A percentile compares a stretch with the other conserved stretches of the same genome.
phyloP scores from a whole-genome alignment of 169 alveolate species.

The Sarcocystis neurona region DNA sequence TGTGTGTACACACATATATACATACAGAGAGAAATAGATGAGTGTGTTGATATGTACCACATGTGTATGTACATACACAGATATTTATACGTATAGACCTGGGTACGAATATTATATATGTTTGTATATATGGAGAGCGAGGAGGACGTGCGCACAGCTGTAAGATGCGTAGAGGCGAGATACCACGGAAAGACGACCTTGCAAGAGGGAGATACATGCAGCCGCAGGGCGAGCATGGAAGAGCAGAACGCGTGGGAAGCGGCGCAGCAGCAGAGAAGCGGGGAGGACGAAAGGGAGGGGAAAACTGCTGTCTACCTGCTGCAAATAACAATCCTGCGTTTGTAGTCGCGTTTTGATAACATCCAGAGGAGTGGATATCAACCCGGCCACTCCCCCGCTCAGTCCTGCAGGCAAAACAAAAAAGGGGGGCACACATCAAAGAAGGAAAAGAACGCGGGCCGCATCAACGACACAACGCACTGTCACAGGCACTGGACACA shows the following conservation, averaged over 20 bases:
- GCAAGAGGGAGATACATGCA: neutral
- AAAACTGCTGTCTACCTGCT: neutral
- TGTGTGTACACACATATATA: too few species aligned
- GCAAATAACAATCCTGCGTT: conserved; percentile 83
- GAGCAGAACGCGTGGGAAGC: neutral
- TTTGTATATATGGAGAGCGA: neutral
- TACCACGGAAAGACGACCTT: too few species aligned
- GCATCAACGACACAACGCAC: too few species aligned
- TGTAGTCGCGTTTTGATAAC: conserved; percentile 95
- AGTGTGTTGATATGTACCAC: too few species aligned
- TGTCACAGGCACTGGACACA: too few species aligned
- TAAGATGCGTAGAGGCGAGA: neutral
- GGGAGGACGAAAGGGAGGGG: neutral
- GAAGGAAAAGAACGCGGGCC: too few species aligned
- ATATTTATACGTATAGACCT: too few species aligned
- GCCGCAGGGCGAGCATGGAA: neutral
- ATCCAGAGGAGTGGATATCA: conserved; percentile 94
- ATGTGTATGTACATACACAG: too few species aligned
- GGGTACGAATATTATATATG: too few species aligned
- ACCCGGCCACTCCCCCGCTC: conserved; percentile 96
- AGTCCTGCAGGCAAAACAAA: conserved; percentile 90
- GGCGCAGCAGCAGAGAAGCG: neutral
- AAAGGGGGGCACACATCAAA: too few species aligned
- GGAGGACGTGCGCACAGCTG: conserved; percentile 20
- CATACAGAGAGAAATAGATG: too few species aligned